These are phyloP conservation scores for Polyrhizophydium stewartii DNA, from an alignment of 371 early-diverging fungal genomes.

Conservation along the genomic window DNA sequence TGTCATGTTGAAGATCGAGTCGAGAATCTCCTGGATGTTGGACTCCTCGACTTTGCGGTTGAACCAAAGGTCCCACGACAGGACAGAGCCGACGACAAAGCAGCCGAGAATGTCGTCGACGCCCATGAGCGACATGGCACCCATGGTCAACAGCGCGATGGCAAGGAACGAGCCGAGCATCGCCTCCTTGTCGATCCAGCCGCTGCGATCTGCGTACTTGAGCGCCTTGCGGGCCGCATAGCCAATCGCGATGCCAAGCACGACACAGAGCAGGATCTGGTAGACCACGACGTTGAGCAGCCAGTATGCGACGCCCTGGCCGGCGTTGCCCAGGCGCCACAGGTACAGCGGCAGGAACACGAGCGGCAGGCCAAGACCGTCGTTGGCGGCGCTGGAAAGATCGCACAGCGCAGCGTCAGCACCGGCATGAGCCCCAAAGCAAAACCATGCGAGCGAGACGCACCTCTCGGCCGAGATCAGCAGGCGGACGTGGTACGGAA, in stretches of 20 bases:
- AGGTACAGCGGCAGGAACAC: conserved; percentile 72
- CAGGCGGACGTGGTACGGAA: conserved; percentile 74
- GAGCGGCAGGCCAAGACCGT: conserved; percentile 77
- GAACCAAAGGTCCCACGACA: conserved; percentile 16
- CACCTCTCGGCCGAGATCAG: conserved; percentile 26
- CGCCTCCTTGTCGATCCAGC: conserved; percentile 84
- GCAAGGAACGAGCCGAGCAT: conserved; percentile 82
- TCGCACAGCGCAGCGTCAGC: not conserved
- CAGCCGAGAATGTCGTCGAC: conserved; percentile 91
- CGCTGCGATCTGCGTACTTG: conserved; percentile 63
- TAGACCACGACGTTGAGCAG: conserved; percentile 65
- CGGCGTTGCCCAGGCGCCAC: conserved; percentile 31
- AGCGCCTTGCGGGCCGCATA: conserved; percentile 64
- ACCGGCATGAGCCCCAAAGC: not conserved
- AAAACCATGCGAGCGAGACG: not conserved
- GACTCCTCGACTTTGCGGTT: conserved; percentile 44
- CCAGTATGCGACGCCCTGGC: conserved; percentile 72
- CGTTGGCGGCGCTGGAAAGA: conserved; percentile 66
- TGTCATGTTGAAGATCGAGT: conserved; percentile 80
- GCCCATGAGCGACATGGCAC: conserved; percentile 68
- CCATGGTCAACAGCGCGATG: conserved; percentile 76
- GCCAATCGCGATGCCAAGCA: conserved; percentile 78
- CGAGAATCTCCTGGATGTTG: conserved; percentile 87
- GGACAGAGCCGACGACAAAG: conserved; percentile 73
- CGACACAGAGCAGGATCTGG: conserved; percentile 64